phyloP scores from a whole-genome alignment of 106 monocot genomes.

The Allium fistulosum region DNA sequence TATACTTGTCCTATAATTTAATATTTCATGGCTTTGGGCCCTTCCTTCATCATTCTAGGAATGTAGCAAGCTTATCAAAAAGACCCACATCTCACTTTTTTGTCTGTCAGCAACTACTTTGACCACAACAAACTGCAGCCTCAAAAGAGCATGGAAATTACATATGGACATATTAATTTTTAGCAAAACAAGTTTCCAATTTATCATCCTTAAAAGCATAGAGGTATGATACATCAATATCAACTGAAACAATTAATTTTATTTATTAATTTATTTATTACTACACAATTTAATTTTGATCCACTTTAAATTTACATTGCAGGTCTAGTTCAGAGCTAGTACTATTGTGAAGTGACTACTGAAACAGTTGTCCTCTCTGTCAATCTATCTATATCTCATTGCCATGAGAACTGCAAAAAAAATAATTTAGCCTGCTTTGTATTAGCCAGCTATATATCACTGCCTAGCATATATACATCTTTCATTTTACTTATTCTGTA shows the following conservation, averaged over 20 bases:
- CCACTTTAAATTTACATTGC: not conserved
- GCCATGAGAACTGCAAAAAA: no score
- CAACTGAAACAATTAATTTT: not conserved
- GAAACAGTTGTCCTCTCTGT: constrained; percentile 50
- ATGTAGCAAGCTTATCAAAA: constrained; percentile 33
- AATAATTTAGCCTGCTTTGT: no score
- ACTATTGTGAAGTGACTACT: constrained; percentile 88
- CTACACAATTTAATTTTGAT: not conserved
- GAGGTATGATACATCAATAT: constrained; percentile 2
- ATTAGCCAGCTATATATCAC: no score
- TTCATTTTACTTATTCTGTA: no score
- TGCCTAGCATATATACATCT: no score
- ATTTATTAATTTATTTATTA: not conserved
- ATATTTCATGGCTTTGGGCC: constrained; percentile 14
- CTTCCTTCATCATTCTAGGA: constrained; percentile 40
- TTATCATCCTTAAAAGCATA: not conserved
- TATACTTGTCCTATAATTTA: not conserved
- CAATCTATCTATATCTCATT: constrained; percentile 26
- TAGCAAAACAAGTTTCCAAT: constrained; percentile 3
- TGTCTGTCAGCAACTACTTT: constrained; percentile 22
- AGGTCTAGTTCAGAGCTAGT: constrained; percentile 34
- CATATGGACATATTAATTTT: constrained; percentile 13
- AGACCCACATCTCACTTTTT: constrained; percentile 41
- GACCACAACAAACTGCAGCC: no score
- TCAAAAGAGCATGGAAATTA: constrained; percentile 12